These are phyloP conservation scores for Heliocybe sulcata DNA, from an alignment of 1,284 basidiomycete genomes.

Conservation along the genomic window DNA sequence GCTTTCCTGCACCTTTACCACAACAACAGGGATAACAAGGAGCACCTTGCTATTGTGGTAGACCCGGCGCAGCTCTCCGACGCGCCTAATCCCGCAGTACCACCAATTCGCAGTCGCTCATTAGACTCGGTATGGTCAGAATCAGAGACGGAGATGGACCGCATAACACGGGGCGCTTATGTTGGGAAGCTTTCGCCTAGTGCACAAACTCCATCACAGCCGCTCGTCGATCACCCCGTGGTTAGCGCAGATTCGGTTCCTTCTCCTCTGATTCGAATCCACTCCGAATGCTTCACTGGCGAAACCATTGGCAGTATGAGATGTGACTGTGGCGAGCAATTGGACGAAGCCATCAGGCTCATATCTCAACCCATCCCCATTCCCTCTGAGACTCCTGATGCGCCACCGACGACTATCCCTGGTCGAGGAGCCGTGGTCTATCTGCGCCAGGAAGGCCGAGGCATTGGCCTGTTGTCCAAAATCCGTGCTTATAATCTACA, in stretches of 20 bases:
- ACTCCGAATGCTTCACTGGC: conserved; percentile 98
- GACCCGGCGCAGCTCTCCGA: conserved; percentile 77
- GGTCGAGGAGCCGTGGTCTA: conserved; percentile 95
- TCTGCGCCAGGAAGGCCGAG: conserved; percentile 97
- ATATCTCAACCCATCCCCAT: conserved; percentile 73
- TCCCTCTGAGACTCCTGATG: conserved; percentile 23
- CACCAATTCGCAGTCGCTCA: conserved; percentile 72
- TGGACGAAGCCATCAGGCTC: conserved; percentile 92
- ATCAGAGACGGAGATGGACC: conserved; percentile 89
- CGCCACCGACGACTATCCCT: conserved; percentile 39
- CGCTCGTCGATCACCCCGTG: conserved; percentile 22
- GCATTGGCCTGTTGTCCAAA: conserved; percentile 94
- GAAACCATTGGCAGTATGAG: conserved; percentile 98
- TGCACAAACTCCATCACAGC: conserved; percentile 46
- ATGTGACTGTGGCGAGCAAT: conserved; percentile 98
- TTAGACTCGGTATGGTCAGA: conserved; percentile 86
- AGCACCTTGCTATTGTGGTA: conserved; percentile 96
- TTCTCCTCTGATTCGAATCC: conserved; percentile 87
- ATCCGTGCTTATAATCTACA: conserved; percentile 98
- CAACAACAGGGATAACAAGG: conserved; percentile 87
- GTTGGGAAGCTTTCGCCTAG: conserved; percentile 71
- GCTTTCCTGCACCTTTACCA: conserved; percentile 94
- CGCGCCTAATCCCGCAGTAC: conserved; percentile 26
- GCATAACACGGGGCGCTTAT: conserved; percentile 92
- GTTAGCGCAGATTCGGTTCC: conserved; percentile 34